Evolutionary conservation across 345 rosid genomes (phyloP), one percentile per base, ranked within the genome.

Genomic region (Eucalyptus virginea): DNA sequence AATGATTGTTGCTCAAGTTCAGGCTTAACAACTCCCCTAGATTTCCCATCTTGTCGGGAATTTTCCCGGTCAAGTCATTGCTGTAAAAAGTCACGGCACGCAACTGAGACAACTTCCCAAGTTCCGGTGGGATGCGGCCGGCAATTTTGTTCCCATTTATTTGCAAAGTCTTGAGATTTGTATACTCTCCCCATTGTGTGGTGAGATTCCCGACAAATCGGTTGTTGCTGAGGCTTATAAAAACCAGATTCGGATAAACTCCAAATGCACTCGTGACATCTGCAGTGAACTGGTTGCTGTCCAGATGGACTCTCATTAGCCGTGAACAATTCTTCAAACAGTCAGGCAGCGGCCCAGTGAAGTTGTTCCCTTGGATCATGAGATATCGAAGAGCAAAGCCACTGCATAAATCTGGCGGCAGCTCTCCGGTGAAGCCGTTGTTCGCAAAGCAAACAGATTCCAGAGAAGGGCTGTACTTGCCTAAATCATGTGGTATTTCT

Each of bases 391-490:
- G 94, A 62, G 86, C 88, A 52, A 92, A 88, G 34, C 94, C 93
- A 44, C 94, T 94, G 88, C 98, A 96, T 51, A 95, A 34, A 40
- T 93, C 94, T 30, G 93, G 93, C 5, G 96, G 96, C 90, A 96
- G 88, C 87, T 94, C 95, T 54, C 96, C 96, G 4, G 91, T 49
- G 93, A 96, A 96, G 91, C 94, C 91, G 93, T 96, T 96, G 92
- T 92, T 86, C 3, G 98, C 93, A 89, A 96, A 95, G 94, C 97
- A 93, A 30, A 93, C 96, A 90, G 62, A 86, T 26, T 1, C 3
- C 87, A 96, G 72, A 30, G 26, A 28, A 81, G 92, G 95, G 87
- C 89, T 93, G 42, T 92, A 49, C 91, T 92, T 94, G 81, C 98
- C 96, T 19, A 96, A 91, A 89, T 94, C 95, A 4, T 44, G 88